These are phyloP conservation scores for Diplodia mutila DNA, from an alignment of 2,329 filamentous ascomycete genomes.

Conservation along the genomic window DNA sequence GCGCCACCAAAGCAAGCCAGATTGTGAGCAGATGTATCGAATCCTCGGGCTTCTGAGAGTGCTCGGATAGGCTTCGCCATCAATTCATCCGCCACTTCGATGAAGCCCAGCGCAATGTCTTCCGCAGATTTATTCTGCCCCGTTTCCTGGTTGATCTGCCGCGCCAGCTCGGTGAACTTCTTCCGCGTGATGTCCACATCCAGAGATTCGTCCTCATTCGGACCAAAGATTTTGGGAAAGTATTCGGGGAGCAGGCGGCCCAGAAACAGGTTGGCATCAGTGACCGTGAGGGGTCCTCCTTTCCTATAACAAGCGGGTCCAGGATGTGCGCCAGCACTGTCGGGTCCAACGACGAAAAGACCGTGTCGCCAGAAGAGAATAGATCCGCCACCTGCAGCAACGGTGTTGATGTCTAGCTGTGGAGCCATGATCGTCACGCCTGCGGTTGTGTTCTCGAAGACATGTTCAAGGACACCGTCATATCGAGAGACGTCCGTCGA, in stretches of 20 bases:
- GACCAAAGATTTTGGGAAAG: conserved; percentile 42
- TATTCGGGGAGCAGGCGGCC: conserved; percentile 37
- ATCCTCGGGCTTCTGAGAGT: conserved; percentile 35
- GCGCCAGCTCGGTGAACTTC: conserved; percentile 44
- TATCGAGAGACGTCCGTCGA: conserved; percentile 40
- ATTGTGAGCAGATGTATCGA: conserved; percentile 32
- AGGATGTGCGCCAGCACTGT: conserved; percentile 41
- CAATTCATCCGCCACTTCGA: conserved; percentile 36
- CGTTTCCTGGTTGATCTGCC: conserved; percentile 33
- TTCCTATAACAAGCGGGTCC: conserved; percentile 41
- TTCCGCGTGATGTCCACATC: conserved; percentile 46
- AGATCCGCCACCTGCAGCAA: conserved; percentile 68
- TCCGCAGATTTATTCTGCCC: conserved; percentile 36
- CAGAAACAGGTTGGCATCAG: conserved; percentile 41
- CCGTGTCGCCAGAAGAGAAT: conserved; percentile 86
- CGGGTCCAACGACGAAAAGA: conserved; percentile 85
- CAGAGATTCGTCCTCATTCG: conserved; percentile 41
- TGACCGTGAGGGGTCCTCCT: conserved; percentile 41
- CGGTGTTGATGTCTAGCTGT: conserved; percentile 40
- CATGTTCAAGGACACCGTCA: conserved; percentile 37
- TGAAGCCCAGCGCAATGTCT: conserved; percentile 33
- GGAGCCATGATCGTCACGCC: conserved; percentile 37
- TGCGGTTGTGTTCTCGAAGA: conserved; percentile 40
- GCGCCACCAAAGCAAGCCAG: conserved; percentile 37
- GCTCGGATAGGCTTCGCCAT: conserved; percentile 37